Conservation (phyloP, 169 alveolate genomes). For the Cryptosporidium andersoni region DNA sequence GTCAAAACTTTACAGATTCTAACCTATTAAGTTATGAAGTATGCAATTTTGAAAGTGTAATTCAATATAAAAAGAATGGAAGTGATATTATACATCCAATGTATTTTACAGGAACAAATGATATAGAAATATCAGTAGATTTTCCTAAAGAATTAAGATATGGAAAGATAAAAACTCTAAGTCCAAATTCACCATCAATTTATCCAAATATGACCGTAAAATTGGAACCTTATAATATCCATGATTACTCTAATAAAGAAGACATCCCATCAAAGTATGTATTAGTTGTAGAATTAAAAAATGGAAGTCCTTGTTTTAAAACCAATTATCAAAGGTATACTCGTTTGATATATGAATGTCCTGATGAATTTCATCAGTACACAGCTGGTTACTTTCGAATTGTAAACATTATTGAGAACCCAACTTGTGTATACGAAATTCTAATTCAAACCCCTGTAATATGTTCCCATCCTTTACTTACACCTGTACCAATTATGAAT, state of each 20-base stretch:
- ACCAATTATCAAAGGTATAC: constrained; percentile 17
- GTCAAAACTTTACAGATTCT: constrained; percentile 60
- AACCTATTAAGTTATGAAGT: constrained; percentile 38
- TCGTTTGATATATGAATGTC: constrained; percentile 55
- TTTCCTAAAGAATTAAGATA: constrained; percentile 1
- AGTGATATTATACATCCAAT: neutral
- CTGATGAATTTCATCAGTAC: constrained; percentile 15
- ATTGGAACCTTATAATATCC: constrained; percentile 36
- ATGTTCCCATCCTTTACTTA: constrained; percentile 50
- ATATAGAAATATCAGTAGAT: neutral
- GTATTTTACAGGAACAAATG: constrained; percentile 25
- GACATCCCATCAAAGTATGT: constrained; percentile 33
- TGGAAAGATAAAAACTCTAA: neutral
- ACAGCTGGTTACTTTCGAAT: constrained; percentile 26
- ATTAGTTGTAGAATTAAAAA: neutral
- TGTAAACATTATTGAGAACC: constrained; percentile 29
- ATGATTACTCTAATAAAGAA: neutral
- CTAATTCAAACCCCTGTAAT: constrained; percentile 49
- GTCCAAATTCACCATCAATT: neutral
- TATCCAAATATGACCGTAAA: neutral
- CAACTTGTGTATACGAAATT: constrained; percentile 59
- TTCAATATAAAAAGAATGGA: constrained; percentile 32
- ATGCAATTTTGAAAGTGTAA: constrained; percentile 29
- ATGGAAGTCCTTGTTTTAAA: constrained; percentile 42
- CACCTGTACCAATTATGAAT: constrained; percentile 32